A percentile compares a stretch with the other conserved stretches of the same genome.
phyloP scores from a whole-genome alignment of 2,329 filamentous ascomycete species.

The Phyllosticta capitalensis region DNA sequence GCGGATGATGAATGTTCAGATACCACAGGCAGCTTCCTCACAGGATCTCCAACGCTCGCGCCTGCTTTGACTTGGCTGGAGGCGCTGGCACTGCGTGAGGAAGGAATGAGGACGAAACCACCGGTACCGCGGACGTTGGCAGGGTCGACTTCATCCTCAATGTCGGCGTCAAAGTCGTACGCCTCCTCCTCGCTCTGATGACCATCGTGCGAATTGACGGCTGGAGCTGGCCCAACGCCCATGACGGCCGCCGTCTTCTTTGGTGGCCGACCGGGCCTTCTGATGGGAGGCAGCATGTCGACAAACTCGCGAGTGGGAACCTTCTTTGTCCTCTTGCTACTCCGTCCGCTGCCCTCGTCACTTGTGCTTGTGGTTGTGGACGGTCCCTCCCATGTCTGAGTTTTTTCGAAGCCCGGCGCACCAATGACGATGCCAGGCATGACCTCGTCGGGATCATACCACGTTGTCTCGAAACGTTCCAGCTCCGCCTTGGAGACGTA shows the following conservation, averaged over 20 bases:
- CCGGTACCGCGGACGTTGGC: neutral
- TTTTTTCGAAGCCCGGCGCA: neutral
- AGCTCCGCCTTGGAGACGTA: conserved; percentile 4
- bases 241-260: neutral
- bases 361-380: neutral
- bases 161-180: neutral
- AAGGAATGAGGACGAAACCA: neutral
- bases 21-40: neutral
- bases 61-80: neutral
- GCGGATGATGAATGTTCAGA: too few species aligned
- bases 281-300: neutral
- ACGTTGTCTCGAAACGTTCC: conserved; percentile 5
- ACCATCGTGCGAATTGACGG: neutral
- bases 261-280: neutral
- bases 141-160: neutral
- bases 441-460: neutral
- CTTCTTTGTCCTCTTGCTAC: neutral
- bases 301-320: neutral
- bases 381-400: neutral
- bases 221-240: neutral
- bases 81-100: neutral
- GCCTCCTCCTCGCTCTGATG: neutral
- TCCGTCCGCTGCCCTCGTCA: neutral
- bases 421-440: neutral
- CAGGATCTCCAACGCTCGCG: neutral